Evolutionary conservation across 805 yeast genomes (phyloP).

Genomic region (Yarrowia sp.): DNA sequence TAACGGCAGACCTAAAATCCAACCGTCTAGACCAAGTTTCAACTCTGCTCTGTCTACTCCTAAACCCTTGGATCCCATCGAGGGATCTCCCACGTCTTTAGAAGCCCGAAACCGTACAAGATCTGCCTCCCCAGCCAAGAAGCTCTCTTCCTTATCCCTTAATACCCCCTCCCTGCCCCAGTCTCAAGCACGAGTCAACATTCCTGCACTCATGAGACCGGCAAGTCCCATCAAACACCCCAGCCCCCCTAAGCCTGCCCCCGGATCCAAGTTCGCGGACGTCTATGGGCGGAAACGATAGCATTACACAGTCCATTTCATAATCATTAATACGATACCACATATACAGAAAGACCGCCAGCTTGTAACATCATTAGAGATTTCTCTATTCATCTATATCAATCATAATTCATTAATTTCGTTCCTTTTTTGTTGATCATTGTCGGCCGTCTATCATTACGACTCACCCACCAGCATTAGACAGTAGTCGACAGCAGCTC

Average conservation of each 20-base stretch:
- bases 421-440: neutral
- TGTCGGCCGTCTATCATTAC: neutral
- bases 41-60: neutral
- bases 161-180: slow-evolving; percentile 1
- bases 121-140: slow-evolving; percentile 1
- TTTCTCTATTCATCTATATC: neutral
- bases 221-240: slow-evolving; percentile 5
- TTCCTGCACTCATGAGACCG: slow-evolving; percentile 18
- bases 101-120: neutral
- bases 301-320: neutral
- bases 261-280: slow-evolving; percentile 10
- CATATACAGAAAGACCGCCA: too few relatives aligned
- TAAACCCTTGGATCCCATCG: slow-evolving; percentile 7
- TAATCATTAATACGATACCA: neutral
- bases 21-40: neutral
- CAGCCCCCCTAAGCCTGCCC: slow-evolving; percentile 1
- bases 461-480: slow-evolving; percentile 31
- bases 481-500: slow-evolving; percentile 68
- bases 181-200: slow-evolving; percentile 1
- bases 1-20: neutral
- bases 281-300: slow-evolving; percentile 7
- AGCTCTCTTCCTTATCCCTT: neutral
- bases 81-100: neutral
- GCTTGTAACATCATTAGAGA: neutral
- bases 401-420: neutral